Conservation (phyloP, 176 grass and related monocot species). For the Miscanthus lutarioriparius region DNA sequence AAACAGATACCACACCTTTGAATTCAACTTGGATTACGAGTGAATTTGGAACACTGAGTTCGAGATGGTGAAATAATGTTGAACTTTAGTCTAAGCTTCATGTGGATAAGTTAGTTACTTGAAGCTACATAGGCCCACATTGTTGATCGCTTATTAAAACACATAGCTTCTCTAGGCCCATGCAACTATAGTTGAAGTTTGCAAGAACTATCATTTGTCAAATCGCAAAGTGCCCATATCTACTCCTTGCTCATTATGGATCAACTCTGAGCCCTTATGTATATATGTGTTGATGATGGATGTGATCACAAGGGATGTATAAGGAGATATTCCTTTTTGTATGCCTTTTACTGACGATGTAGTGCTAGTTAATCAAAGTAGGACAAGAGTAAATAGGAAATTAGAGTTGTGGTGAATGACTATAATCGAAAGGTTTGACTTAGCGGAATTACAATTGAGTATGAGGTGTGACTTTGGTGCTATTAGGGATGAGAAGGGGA, state of each 20-base stretch:
- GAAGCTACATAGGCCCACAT: background rate
- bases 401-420: background rate
- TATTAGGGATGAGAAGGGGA: background rate
- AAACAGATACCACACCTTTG: too few species aligned
- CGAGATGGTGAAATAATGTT: too few species aligned
- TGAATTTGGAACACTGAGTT: too few species aligned
- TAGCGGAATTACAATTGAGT: background rate
- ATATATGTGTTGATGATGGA: too few species aligned
- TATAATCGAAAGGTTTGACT: background rate
- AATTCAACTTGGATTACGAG: too few species aligned
- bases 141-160: too few species aligned
- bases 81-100: too few species aligned
- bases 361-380: background rate
- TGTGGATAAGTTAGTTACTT: too few species aligned
- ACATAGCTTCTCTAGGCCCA: too few species aligned
- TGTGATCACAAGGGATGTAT: too few species aligned
- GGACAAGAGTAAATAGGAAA: background rate
- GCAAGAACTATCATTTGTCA: slow-evolving; percentile 2
- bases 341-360: background rate
- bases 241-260: background rate
- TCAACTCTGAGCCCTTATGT: background rate
- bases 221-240: background rate
- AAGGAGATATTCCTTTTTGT: too few species aligned
- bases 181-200: background rate
- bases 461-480: background rate